Evolutionary conservation across 2,329 filamentous ascomycete species (phyloP).

Genomic region (Cercospora berteroae): DNA sequence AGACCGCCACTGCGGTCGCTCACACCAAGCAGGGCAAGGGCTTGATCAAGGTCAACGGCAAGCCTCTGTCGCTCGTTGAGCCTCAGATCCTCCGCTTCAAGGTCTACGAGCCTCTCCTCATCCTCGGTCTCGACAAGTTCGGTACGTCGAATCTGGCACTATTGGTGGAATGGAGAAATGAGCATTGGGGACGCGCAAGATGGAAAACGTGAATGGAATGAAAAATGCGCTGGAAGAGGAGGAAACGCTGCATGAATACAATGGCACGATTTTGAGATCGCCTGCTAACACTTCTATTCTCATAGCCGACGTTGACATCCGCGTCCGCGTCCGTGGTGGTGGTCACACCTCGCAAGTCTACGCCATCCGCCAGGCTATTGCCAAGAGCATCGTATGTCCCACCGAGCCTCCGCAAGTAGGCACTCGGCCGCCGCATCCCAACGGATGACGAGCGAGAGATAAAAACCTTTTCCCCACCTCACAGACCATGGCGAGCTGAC

Average conservation of each 20-base stretch:
- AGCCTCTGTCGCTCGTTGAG: constrained; percentile 89
- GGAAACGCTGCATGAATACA: constrained; percentile 8
- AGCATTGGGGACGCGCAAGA: not conserved
- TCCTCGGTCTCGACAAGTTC: constrained; percentile 97
- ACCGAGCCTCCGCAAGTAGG: constrained; percentile 19
- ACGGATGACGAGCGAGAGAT: constrained; percentile 15
- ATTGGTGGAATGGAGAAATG: not conserved
- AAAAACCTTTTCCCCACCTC: constrained; percentile 13
- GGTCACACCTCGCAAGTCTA: constrained; percentile 97
- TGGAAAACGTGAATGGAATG: not conserved
- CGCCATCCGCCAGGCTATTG: constrained; percentile 97
- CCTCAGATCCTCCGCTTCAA: constrained; percentile 98
- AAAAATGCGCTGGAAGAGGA: not conserved
- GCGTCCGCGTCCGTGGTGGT: constrained; percentile 92
- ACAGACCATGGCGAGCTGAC: constrained; percentile 11
- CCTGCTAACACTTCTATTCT: constrained; percentile 26
- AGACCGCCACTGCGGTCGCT: constrained; percentile 70
- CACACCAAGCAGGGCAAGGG: constrained; percentile 91
- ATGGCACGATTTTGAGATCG: constrained; percentile 10
- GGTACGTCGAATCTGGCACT: constrained; percentile 44
- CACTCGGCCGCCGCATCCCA: constrained; percentile 16
- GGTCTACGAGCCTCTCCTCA: constrained; percentile 98
- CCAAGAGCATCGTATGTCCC: constrained; percentile 75
- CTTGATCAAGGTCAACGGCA: constrained; percentile 98
- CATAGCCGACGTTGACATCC: constrained; percentile 83